Evolutionary conservation across 2,329 filamentous ascomycete species (phyloP).

Genomic region (Diaporthe citri): DNA sequence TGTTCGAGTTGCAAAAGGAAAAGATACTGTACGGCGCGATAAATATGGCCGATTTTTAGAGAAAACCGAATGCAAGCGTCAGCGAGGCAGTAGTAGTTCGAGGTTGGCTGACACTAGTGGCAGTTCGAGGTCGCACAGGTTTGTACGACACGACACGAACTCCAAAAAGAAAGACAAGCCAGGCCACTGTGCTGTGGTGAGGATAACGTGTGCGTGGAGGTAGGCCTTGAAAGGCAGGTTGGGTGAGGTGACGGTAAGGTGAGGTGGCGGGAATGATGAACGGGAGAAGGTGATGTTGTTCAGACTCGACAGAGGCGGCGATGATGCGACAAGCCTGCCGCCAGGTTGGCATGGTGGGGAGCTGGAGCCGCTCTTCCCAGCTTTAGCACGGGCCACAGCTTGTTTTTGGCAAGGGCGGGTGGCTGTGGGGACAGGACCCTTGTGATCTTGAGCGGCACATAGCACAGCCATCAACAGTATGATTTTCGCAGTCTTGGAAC

Average conservation of each 20-base stretch:
- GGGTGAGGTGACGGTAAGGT: slow-evolving; percentile 3
- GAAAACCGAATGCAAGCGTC: slow-evolving; percentile 34
- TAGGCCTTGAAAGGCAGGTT: slow-evolving; percentile 13
- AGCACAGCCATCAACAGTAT: background rate
- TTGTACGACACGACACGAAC: slow-evolving; percentile 10
- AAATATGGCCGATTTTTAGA: slow-evolving; percentile 39
- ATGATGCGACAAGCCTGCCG: slow-evolving; percentile 35
- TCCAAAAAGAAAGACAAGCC: background rate
- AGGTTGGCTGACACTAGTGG: slow-evolving; percentile 30
- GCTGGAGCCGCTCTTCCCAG: slow-evolving; percentile 9
- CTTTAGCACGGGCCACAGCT: slow-evolving; percentile 21
- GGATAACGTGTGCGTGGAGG: background rate
- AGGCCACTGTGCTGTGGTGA: background rate
- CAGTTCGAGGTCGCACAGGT: slow-evolving; percentile 29
- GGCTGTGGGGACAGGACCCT: slow-evolving; percentile 18
- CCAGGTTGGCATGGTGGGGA: slow-evolving; percentile 27
- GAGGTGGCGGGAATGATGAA: slow-evolving; percentile 10
- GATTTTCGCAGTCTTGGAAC: too few species aligned
- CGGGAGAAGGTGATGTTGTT: slow-evolving; percentile 21
- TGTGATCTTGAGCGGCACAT: too few species aligned
- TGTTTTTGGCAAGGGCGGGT: slow-evolving; percentile 6
- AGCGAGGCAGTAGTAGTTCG: background rate
- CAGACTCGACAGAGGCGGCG: background rate
- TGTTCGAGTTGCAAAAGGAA: slow-evolving; percentile 1
- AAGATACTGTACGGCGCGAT: slow-evolving; percentile 33